Percentiles rank a stretch among this genome's conserved stretches.
Conservation (phyloP, 1,284 basidiomycete genomes). For the Microbotryomycetes sp. region DNA sequence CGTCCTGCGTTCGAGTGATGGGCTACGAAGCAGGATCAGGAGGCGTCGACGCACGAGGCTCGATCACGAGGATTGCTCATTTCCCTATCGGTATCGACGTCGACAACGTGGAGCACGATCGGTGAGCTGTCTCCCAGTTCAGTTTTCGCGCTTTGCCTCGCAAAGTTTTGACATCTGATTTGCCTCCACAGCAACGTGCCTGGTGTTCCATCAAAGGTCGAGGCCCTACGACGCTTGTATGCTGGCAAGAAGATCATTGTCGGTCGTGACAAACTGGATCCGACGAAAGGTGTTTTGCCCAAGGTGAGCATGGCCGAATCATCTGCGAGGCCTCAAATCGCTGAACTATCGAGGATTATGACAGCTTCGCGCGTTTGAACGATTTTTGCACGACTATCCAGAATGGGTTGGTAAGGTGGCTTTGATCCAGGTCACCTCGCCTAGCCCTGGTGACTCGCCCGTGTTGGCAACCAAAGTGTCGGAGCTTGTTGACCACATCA, state of each 20-base stretch:
- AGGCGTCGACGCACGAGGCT: constrained; percentile 86
- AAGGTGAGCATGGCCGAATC: constrained; percentile 54
- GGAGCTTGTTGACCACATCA: constrained; percentile 93
- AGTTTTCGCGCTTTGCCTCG: no score
- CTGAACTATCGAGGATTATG: no score
- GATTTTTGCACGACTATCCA: constrained; percentile 86
- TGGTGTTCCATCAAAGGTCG: constrained; percentile 81
- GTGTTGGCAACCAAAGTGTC: constrained; percentile 90
- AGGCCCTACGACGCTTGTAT: constrained; percentile 77
- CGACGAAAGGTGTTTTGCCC: constrained; percentile 94
- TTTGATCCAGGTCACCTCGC: constrained; percentile 77
- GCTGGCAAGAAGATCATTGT: constrained; percentile 98
- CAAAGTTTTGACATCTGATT: no score
- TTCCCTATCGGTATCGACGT: constrained; percentile 98
- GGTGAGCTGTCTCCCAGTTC: constrained; percentile 47
- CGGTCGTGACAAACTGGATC: constrained; percentile 96
- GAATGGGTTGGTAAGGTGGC: constrained; percentile 86
- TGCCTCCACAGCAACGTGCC: constrained; percentile 60
- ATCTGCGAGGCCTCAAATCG: no score
- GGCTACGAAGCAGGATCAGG: constrained; percentile 78
- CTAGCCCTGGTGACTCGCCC: constrained; percentile 86
- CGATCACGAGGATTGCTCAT: constrained; percentile 75
- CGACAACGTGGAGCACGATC: constrained; percentile 75
- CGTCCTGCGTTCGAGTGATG: constrained; percentile 90
- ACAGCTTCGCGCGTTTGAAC: constrained; percentile 88